These are phyloP conservation scores for Pyrenula massariospora DNA, from an alignment of 495 filamentous ascomycete species.

Conservation along the genomic window DNA sequence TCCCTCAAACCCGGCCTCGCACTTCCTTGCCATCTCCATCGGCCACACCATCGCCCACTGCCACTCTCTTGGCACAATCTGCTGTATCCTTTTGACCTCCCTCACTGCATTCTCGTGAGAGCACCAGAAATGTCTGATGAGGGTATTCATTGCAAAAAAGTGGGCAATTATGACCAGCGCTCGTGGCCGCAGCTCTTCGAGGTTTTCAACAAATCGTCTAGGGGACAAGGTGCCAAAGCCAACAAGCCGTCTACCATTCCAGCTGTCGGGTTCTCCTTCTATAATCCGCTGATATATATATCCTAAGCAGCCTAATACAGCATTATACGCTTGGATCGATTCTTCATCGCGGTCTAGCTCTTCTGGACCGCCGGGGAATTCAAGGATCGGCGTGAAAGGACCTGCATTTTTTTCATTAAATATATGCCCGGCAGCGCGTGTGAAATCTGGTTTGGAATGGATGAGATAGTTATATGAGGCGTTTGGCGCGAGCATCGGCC, in stretches of 20 bases:
- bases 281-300: neutral
- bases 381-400: no score
- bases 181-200: neutral
- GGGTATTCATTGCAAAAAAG: neutral
- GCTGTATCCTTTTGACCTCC: neutral
- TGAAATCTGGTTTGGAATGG: neutral
- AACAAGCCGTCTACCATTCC: neutral
- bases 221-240: neutral
- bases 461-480: constrained; percentile 22
- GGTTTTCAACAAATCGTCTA: neutral
- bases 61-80: neutral
- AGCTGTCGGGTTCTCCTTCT: neutral
- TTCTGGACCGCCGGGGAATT: constrained; percentile 11
- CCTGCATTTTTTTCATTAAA: neutral
- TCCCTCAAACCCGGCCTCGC: neutral
- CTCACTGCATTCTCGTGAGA: neutral
- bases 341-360: constrained; percentile 20
- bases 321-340: neutral
- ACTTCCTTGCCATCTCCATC: neutral
- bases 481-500: constrained; percentile 2
- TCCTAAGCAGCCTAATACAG: neutral
- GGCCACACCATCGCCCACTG: neutral
- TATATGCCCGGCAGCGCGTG: neutral
- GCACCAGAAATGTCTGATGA: neutral
- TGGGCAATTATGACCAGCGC: neutral